Evolutionary conservation across 1,139 yeast genomes (phyloP), one percentile per base, ranked within the genome.

Genomic region (Pneumocystis sp.): DNA sequence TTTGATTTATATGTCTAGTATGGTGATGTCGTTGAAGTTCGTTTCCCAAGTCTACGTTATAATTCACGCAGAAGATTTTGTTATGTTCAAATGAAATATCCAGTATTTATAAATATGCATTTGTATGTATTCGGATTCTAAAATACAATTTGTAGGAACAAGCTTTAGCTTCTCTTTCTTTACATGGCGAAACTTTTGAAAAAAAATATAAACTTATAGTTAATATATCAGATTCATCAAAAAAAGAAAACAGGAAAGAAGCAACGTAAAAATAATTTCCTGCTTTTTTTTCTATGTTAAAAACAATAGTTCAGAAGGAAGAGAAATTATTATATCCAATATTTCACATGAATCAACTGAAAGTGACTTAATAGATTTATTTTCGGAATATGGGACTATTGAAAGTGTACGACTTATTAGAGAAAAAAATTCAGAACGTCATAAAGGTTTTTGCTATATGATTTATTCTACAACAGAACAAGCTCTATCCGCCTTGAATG

Each of bases 31-130:
- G 70, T 84, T 6, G 82, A 83, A 66, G 76, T 86, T 0, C 76
- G 96, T 64, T 78, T 88, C 61, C 96, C 96, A 0, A 82, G 87
- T 0, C 81, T 86, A 68, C 80, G 80, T 59, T 79, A 77, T 63
- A 81, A 83, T 69, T 74, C 82, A 3, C 80, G 80, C 29, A 79
- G 96, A 66, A 74, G 96, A 50, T 89, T 89, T 72, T 88, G 95
- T 68, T 89, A 89, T 71, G 79, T 87, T 17, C 96, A 89, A 71
- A 76, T 69, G 70, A 76, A 0, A 73, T 77, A 17, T 67, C 81
- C 61, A 15, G 61, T 59, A 59, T 59, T 21, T 59, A 39, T 59
- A 25, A 15, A 50, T 12, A 50, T 25, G 21, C n/a, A 50, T 10
- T 39, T 59, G 21, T 59, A 12, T 21, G 1, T 42, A 31, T 42